These are phyloP conservation scores for Penicillium hordei DNA, from an alignment of 2,329 filamentous ascomycete genomes.

Conservation along the genomic window DNA sequence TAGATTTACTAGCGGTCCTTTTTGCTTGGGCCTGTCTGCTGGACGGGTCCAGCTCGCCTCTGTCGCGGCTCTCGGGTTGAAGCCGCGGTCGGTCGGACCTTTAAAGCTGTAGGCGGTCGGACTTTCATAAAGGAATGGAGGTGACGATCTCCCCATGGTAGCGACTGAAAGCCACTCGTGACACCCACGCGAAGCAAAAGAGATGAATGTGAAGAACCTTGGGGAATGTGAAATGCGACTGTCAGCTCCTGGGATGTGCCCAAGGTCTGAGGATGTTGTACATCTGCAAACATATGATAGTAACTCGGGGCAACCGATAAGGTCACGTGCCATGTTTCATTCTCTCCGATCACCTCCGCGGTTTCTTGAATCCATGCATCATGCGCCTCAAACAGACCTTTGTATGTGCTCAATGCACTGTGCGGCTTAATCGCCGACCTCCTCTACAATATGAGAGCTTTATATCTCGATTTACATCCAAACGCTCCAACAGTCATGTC, in stretches of 20 bases:
- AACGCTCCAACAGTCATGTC: slow-evolving; percentile 33
- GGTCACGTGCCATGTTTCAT: slow-evolving; percentile 15
- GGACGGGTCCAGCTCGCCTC: slow-evolving; percentile 72
- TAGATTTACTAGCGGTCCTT: slow-evolving; percentile 77
- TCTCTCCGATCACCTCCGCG: slow-evolving; percentile 7
- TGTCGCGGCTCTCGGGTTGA: slow-evolving; percentile 84
- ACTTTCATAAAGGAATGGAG: slow-evolving; percentile 73
- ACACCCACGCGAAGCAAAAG: slow-evolving; percentile 36
- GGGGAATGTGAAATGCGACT: slow-evolving; percentile 23
- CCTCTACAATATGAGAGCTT: slow-evolving; percentile 4
- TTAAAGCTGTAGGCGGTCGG: slow-evolving; percentile 55
- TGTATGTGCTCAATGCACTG: slow-evolving; percentile 34
- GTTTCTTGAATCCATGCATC: slow-evolving; percentile 3
- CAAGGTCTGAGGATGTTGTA: background rate
- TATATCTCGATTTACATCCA: slow-evolving; percentile 12
- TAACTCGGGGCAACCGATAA: slow-evolving; percentile 35
- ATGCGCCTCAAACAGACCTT: slow-evolving; percentile 32
- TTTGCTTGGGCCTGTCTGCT: slow-evolving; percentile 59
- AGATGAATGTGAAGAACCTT: slow-evolving; percentile 24
- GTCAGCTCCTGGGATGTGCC: slow-evolving; percentile 7
- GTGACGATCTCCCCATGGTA: slow-evolving; percentile 54
- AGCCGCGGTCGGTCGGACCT: slow-evolving; percentile 55
- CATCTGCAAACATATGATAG: slow-evolving; percentile 24
- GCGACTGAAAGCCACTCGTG: slow-evolving; percentile 29
- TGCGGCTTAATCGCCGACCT: slow-evolving; percentile 14